These are phyloP conservation scores for Neurospora africana DNA, from an alignment of 495 filamentous ascomycete species.

Conservation along the genomic window DNA sequence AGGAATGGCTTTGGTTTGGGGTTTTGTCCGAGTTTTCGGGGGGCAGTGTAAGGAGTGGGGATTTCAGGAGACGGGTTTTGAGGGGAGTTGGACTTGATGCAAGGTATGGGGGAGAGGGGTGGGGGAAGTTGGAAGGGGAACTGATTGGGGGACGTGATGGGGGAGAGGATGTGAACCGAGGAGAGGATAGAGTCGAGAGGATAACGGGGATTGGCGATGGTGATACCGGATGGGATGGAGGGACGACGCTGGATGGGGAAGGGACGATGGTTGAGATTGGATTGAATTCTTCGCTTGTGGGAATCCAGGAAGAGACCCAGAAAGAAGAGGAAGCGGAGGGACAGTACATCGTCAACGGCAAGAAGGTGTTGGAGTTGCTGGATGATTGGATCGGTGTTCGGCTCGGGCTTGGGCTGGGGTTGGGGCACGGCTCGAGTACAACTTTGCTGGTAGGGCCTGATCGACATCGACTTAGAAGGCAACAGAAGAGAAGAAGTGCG, in stretches of 20 bases:
- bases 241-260: neutral
- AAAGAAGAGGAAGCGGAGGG: neutral
- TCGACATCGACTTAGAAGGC: neutral
- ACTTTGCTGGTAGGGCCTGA: neutral
- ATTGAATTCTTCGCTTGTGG: neutral
- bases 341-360: neutral
- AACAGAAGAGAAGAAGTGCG: neutral
- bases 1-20: constrained; percentile 20
- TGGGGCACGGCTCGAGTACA: neutral
- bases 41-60: neutral
- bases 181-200: neutral
- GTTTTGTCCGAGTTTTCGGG: constrained; percentile 18
- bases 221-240: neutral
- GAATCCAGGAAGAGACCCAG: neutral
- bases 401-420: neutral
- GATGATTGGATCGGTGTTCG: neutral
- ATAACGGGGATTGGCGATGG: neutral
- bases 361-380: neutral
- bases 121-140: no score
- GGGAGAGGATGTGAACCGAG: no score
- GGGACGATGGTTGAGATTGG: neutral
- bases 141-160: no score
- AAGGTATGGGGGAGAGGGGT: neutral
- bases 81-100: neutral
- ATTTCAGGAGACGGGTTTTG: neutral